Percentiles rank a stretch among this genome's conserved stretches.
phyloP scores from a whole-genome alignment of 192 early-diverging fungal species.

The Backusella parvicylindrica region DNA sequence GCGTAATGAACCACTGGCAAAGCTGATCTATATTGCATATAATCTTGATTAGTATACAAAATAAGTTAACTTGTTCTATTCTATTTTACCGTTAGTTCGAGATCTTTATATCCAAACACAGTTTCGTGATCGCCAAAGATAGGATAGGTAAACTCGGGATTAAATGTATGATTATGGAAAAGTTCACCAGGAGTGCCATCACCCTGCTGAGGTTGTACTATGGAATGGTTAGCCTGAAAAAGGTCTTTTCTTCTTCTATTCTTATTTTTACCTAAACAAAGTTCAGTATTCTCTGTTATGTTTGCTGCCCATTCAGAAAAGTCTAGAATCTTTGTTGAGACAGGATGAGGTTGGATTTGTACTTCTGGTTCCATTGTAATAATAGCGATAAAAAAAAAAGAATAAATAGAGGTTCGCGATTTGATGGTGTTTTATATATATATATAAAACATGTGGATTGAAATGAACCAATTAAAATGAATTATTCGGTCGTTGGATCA shows the following conservation, averaged over 20 bases:
- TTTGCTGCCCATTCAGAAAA: slow-evolving; percentile 22
- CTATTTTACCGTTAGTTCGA: slow-evolving; percentile 44
- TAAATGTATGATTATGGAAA: slow-evolving; percentile 46
- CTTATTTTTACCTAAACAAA: slow-evolving; percentile 20
- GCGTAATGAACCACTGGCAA: slow-evolving; percentile 73
- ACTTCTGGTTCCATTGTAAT: neutral
- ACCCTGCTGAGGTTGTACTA: slow-evolving; percentile 4
- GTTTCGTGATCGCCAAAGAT: slow-evolving; percentile 87
- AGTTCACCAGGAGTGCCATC: neutral
- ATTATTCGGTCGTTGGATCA: neutral
- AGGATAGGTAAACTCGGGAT: slow-evolving; percentile 84
- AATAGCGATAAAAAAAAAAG: neutral
- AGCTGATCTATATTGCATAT: slow-evolving; percentile 57
- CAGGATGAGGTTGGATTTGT: slow-evolving; percentile 2
- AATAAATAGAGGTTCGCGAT: neutral
- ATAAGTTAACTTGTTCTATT: slow-evolving; percentile 31
- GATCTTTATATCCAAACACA: slow-evolving; percentile 86
- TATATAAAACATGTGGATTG: neutral
- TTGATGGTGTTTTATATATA: neutral
- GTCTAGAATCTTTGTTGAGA: slow-evolving; percentile 1
- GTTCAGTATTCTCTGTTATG: slow-evolving; percentile 19
- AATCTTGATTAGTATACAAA: neutral
- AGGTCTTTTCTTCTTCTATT: too few species aligned
- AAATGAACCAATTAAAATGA: neutral
- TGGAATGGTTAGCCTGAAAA: neutral